phyloP scores from a whole-genome alignment of 768 basidiomycete genomes.

The Rhodotorula babjevae region DNA sequence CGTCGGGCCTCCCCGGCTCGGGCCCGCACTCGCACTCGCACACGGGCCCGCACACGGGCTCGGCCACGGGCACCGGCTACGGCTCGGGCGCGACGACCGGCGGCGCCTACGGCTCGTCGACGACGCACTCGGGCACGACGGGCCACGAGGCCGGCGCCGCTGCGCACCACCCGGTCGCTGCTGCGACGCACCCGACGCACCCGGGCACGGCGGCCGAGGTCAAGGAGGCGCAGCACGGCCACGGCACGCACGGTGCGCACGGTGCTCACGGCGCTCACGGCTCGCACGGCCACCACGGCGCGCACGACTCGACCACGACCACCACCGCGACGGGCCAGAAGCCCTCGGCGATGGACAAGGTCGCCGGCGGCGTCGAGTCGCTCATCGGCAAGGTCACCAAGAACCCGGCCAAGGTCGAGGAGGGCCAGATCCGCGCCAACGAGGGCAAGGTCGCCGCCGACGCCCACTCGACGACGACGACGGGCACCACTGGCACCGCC shows the following conservation, averaged over 20 bases:
- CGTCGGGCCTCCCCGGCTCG: too few relatives aligned
- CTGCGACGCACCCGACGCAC: background rate
- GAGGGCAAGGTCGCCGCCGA: slow-evolving; percentile 13
- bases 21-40: too few relatives aligned
- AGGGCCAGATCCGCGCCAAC: slow-evolving; percentile 9
- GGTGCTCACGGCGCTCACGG: background rate
- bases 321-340: background rate
- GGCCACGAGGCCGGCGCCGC: background rate
- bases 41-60: background rate
- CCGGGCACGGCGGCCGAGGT: background rate
- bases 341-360: background rate
- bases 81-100: background rate
- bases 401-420: slow-evolving; percentile 7
- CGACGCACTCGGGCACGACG: background rate
- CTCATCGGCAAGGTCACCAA: slow-evolving; percentile 6
- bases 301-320: background rate
- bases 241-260: background rate
- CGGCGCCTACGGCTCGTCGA: background rate
- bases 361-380: slow-evolving; percentile 1
- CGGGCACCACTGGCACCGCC: background rate
- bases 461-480: background rate
- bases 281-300: background rate
- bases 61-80: too few relatives aligned
- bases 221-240: background rate
- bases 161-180: background rate